Evolutionary conservation across 2,329 filamentous ascomycete species (phyloP).

Genomic region (Aureobasidium zeae): DNA sequence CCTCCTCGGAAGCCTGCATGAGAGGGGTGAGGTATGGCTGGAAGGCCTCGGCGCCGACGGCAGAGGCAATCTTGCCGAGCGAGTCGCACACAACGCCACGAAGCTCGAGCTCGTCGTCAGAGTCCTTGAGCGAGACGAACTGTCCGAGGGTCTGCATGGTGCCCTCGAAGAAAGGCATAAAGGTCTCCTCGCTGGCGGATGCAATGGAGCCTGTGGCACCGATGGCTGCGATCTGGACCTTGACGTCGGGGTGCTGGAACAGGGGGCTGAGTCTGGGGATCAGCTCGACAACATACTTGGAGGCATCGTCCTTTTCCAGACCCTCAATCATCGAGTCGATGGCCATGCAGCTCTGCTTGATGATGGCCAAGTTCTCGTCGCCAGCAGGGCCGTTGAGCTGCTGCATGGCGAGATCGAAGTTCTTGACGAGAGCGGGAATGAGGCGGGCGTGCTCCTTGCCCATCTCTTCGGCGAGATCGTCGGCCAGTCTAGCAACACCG

Average conservation of each 20-base stretch:
- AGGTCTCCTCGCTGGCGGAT: slow-evolving; percentile 69
- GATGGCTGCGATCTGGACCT: slow-evolving; percentile 81
- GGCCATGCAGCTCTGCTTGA: slow-evolving; percentile 81
- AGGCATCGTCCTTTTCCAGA: slow-evolving; percentile 70
- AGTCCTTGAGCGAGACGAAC: slow-evolving; percentile 78
- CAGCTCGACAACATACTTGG: slow-evolving; percentile 70
- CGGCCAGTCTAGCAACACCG: slow-evolving; percentile 78
- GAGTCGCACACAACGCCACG: slow-evolving; percentile 85
- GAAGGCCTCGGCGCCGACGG: slow-evolving; percentile 78
- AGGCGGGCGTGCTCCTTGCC: slow-evolving; percentile 75
- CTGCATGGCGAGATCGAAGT: slow-evolving; percentile 70
- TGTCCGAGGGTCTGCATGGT: slow-evolving; percentile 83
- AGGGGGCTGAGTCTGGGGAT: slow-evolving; percentile 77
- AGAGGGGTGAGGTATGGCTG: slow-evolving; percentile 83
- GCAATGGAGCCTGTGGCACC: slow-evolving; percentile 87
- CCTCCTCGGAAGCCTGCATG: slow-evolving; percentile 89
- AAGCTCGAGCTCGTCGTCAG: slow-evolving; percentile 80
- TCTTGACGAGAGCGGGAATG: slow-evolving; percentile 76
- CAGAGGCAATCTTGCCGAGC: slow-evolving; percentile 83
- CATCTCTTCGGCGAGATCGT: slow-evolving; percentile 87
- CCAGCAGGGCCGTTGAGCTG: slow-evolving; percentile 53
- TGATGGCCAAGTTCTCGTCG: slow-evolving; percentile 72
- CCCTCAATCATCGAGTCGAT: slow-evolving; percentile 87
- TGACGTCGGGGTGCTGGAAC: slow-evolving; percentile 74
- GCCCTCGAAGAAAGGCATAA: slow-evolving; percentile 82